Evolutionary conservation across 306 rosid genomes (phyloP).

Genomic region (Abrus precatorius): DNA sequence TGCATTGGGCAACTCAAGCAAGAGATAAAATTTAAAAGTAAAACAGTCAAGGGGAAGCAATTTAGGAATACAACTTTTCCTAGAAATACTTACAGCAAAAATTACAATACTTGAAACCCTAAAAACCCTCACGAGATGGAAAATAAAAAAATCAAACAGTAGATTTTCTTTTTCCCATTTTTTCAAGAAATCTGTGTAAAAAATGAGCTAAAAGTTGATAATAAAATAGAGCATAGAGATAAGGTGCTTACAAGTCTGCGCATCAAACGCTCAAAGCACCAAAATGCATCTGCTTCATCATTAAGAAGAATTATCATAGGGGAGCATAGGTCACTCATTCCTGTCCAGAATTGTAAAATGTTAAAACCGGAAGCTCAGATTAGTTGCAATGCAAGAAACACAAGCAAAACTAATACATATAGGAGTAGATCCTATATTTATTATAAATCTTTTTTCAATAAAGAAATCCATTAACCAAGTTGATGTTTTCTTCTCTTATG

Average conservation of each 20-base stretch:
- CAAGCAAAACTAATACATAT: background rate
- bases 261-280: conserved; percentile 99
- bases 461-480: conserved; percentile 29
- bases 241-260: conserved; percentile 85
- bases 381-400: conserved; percentile 28
- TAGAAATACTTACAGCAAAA: conserved; percentile 16
- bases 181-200: conserved; percentile 20
- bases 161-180: background rate
- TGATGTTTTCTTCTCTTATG: conserved; percentile 8
- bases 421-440: background rate
- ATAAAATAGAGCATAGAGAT: conserved; percentile 39
- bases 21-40: conserved; percentile 15
- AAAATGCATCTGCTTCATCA: conserved; percentile 98
- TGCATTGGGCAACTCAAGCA: conserved; percentile 19
- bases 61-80: conserved; percentile 15
- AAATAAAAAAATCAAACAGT: conserved; percentile 10
- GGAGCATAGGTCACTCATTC: conserved; percentile 99
- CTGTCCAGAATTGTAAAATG: conserved; percentile 63
- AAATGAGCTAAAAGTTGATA: conserved; percentile 8
- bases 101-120: background rate
- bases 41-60: conserved; percentile 33
- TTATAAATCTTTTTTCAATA: background rate
- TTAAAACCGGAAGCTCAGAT: conserved; percentile 45
- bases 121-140: conserved; percentile 9
- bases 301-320: conserved; percentile 97